Evolutionary conservation across 371 early-diverging fungal genomes (phyloP).

Genomic region (Rhizopus arrhizus): DNA sequence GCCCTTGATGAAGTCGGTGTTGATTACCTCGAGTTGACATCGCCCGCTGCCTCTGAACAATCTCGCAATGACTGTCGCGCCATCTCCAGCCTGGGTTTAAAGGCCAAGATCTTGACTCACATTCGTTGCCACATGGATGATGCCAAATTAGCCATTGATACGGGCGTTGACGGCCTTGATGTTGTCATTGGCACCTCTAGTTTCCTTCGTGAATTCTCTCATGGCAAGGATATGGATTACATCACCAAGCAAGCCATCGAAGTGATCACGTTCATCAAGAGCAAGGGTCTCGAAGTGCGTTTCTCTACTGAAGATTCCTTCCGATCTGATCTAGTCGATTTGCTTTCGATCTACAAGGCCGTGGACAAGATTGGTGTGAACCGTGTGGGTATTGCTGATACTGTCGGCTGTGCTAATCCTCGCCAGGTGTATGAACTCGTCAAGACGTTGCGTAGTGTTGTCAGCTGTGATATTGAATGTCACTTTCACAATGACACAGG

Average conservation of each 20-base stretch:
- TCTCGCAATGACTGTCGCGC: conserved; percentile 87
- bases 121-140: conserved; percentile 98
- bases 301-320: conserved; percentile 98
- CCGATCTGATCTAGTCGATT: conserved; percentile 92
- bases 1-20: conserved; percentile 95
- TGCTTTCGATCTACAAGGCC: conserved; percentile 89
- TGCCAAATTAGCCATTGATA: conserved; percentile 91
- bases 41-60: conserved; percentile 95
- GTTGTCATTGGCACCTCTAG: conserved; percentile 96
- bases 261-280: conserved; percentile 92
- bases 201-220: conserved; percentile 92
- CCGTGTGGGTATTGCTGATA: conserved; percentile 98
- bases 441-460: conserved; percentile 89
- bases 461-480: conserved; percentile 96
- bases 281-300: conserved; percentile 92
- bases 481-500: conserved; percentile 99
- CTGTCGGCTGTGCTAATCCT: conserved; percentile 96
- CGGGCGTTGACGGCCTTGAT: conserved; percentile 94
- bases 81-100: conserved; percentile 88
- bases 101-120: conserved; percentile 96
- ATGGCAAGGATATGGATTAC: conserved; percentile 97
- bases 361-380: conserved; percentile 95
- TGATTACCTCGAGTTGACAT: conserved; percentile 95
- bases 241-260: conserved; percentile 92
- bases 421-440: conserved; percentile 97